Base-by-base conservation (phyloP, 495 filamentous ascomycete species). In the Trichoderma gamsii region DNA sequence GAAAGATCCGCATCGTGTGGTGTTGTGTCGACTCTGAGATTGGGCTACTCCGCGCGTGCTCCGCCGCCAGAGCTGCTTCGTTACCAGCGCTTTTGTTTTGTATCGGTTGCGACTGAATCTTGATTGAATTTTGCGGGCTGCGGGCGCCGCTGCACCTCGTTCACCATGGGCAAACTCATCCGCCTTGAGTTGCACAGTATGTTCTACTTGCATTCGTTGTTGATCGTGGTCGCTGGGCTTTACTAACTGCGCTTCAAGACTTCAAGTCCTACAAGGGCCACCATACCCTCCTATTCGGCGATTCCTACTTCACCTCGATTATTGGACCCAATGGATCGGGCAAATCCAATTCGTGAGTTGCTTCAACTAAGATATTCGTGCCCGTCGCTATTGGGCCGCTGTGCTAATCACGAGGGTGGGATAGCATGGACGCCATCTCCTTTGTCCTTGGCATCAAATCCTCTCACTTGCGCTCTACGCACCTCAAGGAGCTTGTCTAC, bases 231-330 rank as follows among this genome's bases (percentile, higher is more conserved):
- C 16, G 46, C 44, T 21, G 66, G 61, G 25, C 44, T 25, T 41
- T 29, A 68, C 46, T 21, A 18, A 27, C 13, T 16, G 29, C 63
- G 65, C 46, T 66, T 56, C 23, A 46, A 96, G 92, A 99, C 82
- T 99, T 98, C 89, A 98, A 99, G 81, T 97, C 94, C 75, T 99
- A 99, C 84, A 97, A 96, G 78, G 94, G 90, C 59, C 89, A 97
- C 71, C 95, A 99, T 78, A 85, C 84, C 46, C 87, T 99, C 29
- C 84, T 96, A n/a, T 93, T 99, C 71, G 96, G 95, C 75, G 93
- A 99, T 82, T 93, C 92, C 5, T 98, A 97, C 76, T 99, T 99
- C 77, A 99, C 95, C 56, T 99, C 95, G 35, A 97, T 99, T 74
- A 97, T 99, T 74, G 95, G 95, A 21, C 95, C 95, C 72, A 99